Evolutionary conservation across 306 rosid genomes (phyloP).

Genomic region (Potentilla sterilis): DNA sequence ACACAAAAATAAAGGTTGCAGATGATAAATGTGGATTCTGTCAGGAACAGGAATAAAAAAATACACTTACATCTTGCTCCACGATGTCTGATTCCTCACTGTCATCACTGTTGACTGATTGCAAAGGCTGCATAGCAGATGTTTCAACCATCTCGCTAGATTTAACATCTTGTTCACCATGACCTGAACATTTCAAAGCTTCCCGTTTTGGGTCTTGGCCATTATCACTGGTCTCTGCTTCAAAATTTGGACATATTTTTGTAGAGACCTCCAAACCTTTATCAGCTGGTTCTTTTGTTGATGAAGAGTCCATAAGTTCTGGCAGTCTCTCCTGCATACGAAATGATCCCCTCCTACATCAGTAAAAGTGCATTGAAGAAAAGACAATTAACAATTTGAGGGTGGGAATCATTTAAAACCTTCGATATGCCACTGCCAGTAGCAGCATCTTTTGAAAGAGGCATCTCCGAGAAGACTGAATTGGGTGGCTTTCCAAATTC

Average conservation of each 20-base stretch:
- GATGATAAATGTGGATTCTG: neutral
- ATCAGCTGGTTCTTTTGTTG: slow-evolving; percentile 25
- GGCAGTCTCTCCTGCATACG: slow-evolving; percentile 28
- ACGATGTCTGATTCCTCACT: slow-evolving; percentile 83
- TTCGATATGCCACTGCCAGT: slow-evolving; percentile 34
- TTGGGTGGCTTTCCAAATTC: slow-evolving; percentile 45
- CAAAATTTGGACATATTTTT: slow-evolving; percentile 35
- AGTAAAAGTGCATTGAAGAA: slow-evolving; percentile 8
- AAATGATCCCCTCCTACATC: slow-evolving; percentile 24
- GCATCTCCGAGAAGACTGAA: slow-evolving; percentile 38
- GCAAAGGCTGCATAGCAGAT: slow-evolving; percentile 38
- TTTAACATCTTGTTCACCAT: slow-evolving; percentile 38
- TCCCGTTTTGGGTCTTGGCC: slow-evolving; percentile 34
- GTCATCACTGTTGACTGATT: slow-evolving; percentile 52
- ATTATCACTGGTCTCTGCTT: slow-evolving; percentile 44
- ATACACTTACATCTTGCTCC: slow-evolving; percentile 79
- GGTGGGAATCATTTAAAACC: slow-evolving; percentile 31
- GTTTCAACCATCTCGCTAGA: slow-evolving; percentile 42
- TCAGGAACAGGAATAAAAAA: neutral
- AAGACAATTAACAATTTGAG: slow-evolving; percentile 12
- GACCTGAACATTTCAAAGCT: slow-evolving; percentile 35
- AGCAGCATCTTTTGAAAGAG: slow-evolving; percentile 39
- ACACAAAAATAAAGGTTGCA: slow-evolving; percentile 11
- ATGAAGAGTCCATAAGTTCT: slow-evolving; percentile 25
- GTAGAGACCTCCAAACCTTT: slow-evolving; percentile 34